Evolutionary conservation across 2,329 filamentous ascomycete species (phyloP), one percentile per base, ranked within the genome.

Genomic region (Rhytidhysteron rufulum): DNA sequence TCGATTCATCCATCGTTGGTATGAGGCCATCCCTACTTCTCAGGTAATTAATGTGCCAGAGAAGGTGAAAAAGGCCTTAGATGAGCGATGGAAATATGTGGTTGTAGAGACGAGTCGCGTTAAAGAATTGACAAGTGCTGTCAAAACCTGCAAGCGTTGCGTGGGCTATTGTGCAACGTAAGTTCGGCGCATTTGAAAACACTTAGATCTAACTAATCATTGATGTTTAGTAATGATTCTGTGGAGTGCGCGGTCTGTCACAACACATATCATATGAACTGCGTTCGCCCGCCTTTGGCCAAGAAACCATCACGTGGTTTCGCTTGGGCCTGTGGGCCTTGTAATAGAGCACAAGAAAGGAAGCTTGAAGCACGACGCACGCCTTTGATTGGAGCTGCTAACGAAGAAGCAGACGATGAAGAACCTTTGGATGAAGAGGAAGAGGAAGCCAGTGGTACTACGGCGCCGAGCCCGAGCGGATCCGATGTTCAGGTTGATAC

Each of bases 271-370:
- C 93, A 98, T 71, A 97, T 98, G 91, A 88, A 90, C 58, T 98
- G 93, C 65, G 93, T 98, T 41, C 85, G 86, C 45, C 93, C 93
- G 30, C 88, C 90, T 27, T 68, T 98, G 47, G 77, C 89, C 39
- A 98, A 96, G 67, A 98, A 98, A 67, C 93, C 93, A 16, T 95
- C 91, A 34, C 85, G 93, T 66, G 93, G 93, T 29, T 98, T 98
- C 68, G 93, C 89, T 4, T 98, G 93, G 93, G 91, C 93, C 21
- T 98, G 93, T 66, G 93, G 88, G 40, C 86, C 91, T 43, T 98
- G 93, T 67, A 96, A 89, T 65, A 84, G 91, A 56, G 90, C 88
- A n/a, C 90, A 95, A 62, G 93, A 97, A 67, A 83, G 87, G 53
- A 94, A 87, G 65, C 73, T 96, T 20, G 90, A 97, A 71, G 88